Evolutionary conservation across 2,329 filamentous ascomycete genomes (phyloP).

Genomic region (Magnaporthiopsis rhizophila): DNA sequence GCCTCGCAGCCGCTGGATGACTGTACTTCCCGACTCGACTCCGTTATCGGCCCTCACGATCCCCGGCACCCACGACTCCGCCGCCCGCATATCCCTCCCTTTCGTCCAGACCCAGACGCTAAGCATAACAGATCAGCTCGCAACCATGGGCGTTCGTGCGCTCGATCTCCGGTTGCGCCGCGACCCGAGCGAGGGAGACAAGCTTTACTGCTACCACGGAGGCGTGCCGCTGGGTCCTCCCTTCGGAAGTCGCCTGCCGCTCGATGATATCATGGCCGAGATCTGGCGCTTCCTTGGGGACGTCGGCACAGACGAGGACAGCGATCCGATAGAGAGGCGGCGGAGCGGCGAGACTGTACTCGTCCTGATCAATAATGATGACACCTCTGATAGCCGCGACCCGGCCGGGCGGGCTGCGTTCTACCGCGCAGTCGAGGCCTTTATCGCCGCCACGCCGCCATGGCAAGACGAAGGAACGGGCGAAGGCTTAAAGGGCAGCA

Average conservation of each 20-base stretch:
- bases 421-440: conserved; percentile 41
- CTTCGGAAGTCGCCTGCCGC: conserved; percentile 52
- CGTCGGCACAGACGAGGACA: not conserved
- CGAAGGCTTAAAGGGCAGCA: not conserved
- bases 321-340: conserved; percentile 26
- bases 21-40: conserved; percentile 44
- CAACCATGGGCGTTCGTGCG: conserved; percentile 60
- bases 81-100: conserved; percentile 33
- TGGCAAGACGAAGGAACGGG: conserved; percentile 18
- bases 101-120: conserved; percentile 68
- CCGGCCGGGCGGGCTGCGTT: conserved; percentile 23
- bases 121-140: conserved; percentile 52
- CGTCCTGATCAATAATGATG: conserved; percentile 61
- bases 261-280: conserved; percentile 51
- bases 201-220: conserved; percentile 62
- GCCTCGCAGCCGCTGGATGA: conserved; percentile 48
- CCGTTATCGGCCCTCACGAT: conserved; percentile 58
- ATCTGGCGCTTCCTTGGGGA: conserved; percentile 48
- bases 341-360: conserved; percentile 50
- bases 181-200: conserved; percentile 22
- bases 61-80: conserved; percentile 67
- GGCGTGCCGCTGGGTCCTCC: conserved; percentile 53
- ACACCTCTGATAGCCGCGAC: conserved; percentile 46
- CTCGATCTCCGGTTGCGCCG: conserved; percentile 50
- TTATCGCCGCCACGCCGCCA: conserved; percentile 34